Conservation (phyloP, 1,284 basidiomycete species). For the Psilocybe mexicana region DNA sequence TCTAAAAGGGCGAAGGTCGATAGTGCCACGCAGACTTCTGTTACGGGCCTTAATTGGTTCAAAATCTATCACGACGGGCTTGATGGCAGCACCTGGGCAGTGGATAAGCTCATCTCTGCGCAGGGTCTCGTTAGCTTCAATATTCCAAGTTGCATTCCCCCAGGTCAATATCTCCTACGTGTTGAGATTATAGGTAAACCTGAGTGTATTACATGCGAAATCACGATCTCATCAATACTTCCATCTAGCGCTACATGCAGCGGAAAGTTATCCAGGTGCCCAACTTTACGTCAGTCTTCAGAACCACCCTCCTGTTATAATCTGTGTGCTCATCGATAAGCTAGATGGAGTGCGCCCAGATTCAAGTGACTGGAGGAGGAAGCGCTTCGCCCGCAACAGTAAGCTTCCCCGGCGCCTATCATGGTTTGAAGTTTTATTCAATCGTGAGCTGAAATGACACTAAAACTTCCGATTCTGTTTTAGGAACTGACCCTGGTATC, state of each 20-base stretch:
- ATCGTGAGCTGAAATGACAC: background rate
- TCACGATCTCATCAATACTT: background rate
- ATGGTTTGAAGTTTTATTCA: slow-evolving; percentile 21
- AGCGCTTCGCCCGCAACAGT: slow-evolving; percentile 44
- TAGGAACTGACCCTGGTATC: slow-evolving; percentile 44
- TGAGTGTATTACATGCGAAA: background rate
- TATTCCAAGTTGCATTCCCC: slow-evolving; percentile 36
- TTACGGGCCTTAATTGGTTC: slow-evolving; percentile 55
- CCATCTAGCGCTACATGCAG: slow-evolving; percentile 43
- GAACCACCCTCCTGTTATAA: background rate
- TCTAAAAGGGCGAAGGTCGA: slow-evolving; percentile 44
- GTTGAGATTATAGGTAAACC: slow-evolving; percentile 33
- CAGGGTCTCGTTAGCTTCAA: slow-evolving; percentile 43
- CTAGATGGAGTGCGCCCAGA: slow-evolving; percentile 41
- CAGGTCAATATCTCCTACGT: slow-evolving; percentile 38
- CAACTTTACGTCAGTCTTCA: slow-evolving; percentile 40
- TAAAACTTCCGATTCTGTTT: background rate
- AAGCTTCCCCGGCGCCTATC: slow-evolving; percentile 52
- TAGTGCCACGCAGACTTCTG: slow-evolving; percentile 42
- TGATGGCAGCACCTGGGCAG: slow-evolving; percentile 34
- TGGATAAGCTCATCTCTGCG: slow-evolving; percentile 43
- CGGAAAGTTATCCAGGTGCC: slow-evolving; percentile 43
- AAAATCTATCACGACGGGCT: slow-evolving; percentile 38
- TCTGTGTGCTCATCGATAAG: background rate
- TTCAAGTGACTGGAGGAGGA: slow-evolving; percentile 47